A percentile compares a stretch with the other conserved stretches of the same genome.
These are phyloP conservation scores for Acmispon strigosus DNA, from an alignment of 306 rosid genomes.

Conservation along the genomic window DNA sequence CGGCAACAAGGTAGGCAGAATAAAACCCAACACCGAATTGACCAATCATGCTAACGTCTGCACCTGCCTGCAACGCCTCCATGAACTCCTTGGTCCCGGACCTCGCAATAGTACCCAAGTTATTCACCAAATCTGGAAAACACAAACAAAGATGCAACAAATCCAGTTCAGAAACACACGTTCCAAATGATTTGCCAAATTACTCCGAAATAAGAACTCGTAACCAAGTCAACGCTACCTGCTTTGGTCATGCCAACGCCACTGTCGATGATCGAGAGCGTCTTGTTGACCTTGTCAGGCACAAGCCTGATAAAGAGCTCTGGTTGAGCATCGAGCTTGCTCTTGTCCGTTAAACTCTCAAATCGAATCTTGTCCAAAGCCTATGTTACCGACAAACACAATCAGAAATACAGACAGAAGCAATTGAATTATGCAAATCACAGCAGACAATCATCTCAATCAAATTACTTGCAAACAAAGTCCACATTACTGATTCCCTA, in stretches of 20 bases:
- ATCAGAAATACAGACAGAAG: no score
- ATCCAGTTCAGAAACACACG: neutral
- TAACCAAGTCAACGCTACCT: no score
- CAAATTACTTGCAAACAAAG: no score
- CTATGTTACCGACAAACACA: neutral
- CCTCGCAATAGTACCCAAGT: slow-evolving; percentile 69
- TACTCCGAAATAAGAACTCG: no score
- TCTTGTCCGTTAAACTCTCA: slow-evolving; percentile 55
- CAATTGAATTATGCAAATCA: no score
- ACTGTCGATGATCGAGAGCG: slow-evolving; percentile 59
- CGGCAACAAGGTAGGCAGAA: slow-evolving; percentile 59
- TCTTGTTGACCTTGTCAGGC: slow-evolving; percentile 54
- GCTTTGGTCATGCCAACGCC: slow-evolving; percentile 78
- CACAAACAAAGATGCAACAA: neutral
- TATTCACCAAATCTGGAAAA: slow-evolving; percentile 61
- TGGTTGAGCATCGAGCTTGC: slow-evolving; percentile 56
- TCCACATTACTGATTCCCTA: no score
- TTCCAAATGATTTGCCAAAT: neutral
- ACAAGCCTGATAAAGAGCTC: slow-evolving; percentile 66
- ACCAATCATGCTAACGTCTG: slow-evolving; percentile 76
- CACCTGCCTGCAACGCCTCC: slow-evolving; percentile 74
- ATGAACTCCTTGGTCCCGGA: slow-evolving; percentile 72
- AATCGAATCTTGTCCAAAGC: slow-evolving; percentile 66
- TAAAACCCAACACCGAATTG: slow-evolving; percentile 75
- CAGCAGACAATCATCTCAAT: no score